Percentiles rank a stretch among this genome's conserved stretches.
Evolutionary conservation across 208 protist genomes (phyloP).

Genomic region (Wallacemonas rigidus): DNA sequence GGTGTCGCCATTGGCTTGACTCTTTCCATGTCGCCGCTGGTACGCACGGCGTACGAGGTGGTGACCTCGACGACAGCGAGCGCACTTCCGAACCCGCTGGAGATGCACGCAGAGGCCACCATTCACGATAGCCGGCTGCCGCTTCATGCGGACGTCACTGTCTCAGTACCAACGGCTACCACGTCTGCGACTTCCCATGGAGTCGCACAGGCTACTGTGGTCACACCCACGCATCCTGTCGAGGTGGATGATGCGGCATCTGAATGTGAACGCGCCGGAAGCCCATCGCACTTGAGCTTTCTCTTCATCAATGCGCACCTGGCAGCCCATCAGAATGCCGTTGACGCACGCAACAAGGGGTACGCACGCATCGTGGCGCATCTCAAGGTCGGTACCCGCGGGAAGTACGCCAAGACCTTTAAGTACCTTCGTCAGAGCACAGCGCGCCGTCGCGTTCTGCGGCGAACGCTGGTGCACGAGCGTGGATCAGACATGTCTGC

Average conservation of each 20-base stretch:
- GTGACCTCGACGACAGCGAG: not conserved
- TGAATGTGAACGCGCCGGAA: not conserved
- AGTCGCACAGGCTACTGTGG: not conserved
- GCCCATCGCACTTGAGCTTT: constrained; percentile 56
- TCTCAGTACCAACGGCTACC: too few species aligned
- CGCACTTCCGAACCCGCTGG: not conserved
- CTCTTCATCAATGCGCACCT: constrained; percentile 92
- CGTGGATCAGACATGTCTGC: not conserved
- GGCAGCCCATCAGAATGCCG: constrained; percentile 83
- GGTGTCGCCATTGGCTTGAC: constrained; percentile 80
- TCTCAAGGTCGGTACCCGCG: constrained; percentile 48
- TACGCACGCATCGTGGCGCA: constrained; percentile 71
- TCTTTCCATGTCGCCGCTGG: constrained; percentile 48
- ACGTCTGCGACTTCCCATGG: too few species aligned
- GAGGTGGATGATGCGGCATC: too few species aligned
- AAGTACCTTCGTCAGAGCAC: constrained; percentile 15
- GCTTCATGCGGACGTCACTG: too few species aligned
- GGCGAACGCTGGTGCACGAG: not conserved
- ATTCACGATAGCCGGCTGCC: not conserved
- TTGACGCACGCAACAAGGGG: constrained; percentile 80
- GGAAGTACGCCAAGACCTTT: constrained; percentile 44
- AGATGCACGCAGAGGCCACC: not conserved
- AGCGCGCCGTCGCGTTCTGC: not conserved
- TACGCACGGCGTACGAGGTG: constrained; percentile 8
- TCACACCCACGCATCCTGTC: not conserved